Evolutionary conservation across 202 grass and related monocot genomes (phyloP).

Genomic region (Schoenoplectus triqueter): DNA sequence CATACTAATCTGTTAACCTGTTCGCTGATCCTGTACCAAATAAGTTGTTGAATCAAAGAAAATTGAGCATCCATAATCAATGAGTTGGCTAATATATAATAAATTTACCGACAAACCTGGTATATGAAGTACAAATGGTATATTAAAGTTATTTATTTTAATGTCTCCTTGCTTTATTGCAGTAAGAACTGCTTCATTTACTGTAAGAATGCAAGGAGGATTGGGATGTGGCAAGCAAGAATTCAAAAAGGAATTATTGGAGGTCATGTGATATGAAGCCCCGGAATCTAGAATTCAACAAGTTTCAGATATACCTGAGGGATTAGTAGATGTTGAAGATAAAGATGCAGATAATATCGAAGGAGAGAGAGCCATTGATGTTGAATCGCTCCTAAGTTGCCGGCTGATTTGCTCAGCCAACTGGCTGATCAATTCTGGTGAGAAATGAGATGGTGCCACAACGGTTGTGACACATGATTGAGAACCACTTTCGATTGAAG

Average conservation of each 20-base stretch:
- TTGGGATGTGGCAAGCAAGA: not conserved
- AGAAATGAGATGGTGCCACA: not conserved
- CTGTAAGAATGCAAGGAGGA: not conserved
- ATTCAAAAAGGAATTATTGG: not conserved
- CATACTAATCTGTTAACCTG: not conserved
- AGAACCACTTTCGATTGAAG: not conserved
- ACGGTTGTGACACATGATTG: not conserved
- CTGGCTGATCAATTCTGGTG: not conserved
- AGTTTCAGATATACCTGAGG: constrained; percentile 10
- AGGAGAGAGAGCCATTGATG: not conserved
- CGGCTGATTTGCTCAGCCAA: not conserved
- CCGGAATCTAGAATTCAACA: not conserved
- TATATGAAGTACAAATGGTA: not conserved
- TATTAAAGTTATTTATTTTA: not conserved
- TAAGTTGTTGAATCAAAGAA: not conserved
- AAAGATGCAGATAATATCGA: not conserved
- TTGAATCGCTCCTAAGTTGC: not conserved
- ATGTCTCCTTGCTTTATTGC: not conserved
- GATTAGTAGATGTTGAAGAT: not conserved
- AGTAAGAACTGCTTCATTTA: not conserved
- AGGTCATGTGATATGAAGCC: not conserved
- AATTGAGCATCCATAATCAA: not conserved
- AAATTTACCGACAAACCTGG: not conserved
- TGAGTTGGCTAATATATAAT: not conserved
- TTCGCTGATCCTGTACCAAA: not conserved